Evolutionary conservation across 1,284 basidiomycete genomes (phyloP), one percentile per base, ranked within the genome.

Genomic region (Melampsora larici-populina): DNA sequence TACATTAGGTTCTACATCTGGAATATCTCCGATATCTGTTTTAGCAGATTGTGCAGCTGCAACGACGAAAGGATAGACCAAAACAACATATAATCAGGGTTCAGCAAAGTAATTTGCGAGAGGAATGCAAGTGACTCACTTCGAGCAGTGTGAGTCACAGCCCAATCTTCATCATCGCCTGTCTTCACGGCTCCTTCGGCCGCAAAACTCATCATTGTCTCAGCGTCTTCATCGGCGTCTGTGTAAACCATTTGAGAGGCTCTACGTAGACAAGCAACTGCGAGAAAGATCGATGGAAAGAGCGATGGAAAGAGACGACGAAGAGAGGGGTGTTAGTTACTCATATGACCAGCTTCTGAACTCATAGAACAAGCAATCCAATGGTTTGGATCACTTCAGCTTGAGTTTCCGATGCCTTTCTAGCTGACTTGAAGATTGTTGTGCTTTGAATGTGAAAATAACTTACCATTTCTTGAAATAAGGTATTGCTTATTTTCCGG

Each of bases 401-500:
- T 73, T 75, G 64, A 36, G 36, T 36, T 3, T 36, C 9, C 36
- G 3, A 3, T 36, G 9, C 36, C 9, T 3, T 36, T 9, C 36
- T 36, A 36, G 36, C 36, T 36, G 3, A 36, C 36, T 36, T 36
- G 36, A 36, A 36, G 36, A 36, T 36, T 3, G 9, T 36, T 36
- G 36, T 36, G 3, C 36, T 36, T 36, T 9, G 36, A 36, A 9
- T 36, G 36, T 36, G 9, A 9, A 36, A 9, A 36, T 36, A 62
- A 81, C 86, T 70, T 64, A 87, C 87, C 87, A 80, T 94, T 94
- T 49, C 91, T 89, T 64, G 92, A 94, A 82, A 98, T 89, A 75
- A 99, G 89, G 84, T 96, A 99, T 84, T 99, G 96, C 86, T 97
- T 99, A 85, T 96, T 93, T 4, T 87, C 83, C 0, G 96, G 97